Conservation (phyloP, 2,329 filamentous ascomycete species). For the Rutstroemia sp. region DNA sequence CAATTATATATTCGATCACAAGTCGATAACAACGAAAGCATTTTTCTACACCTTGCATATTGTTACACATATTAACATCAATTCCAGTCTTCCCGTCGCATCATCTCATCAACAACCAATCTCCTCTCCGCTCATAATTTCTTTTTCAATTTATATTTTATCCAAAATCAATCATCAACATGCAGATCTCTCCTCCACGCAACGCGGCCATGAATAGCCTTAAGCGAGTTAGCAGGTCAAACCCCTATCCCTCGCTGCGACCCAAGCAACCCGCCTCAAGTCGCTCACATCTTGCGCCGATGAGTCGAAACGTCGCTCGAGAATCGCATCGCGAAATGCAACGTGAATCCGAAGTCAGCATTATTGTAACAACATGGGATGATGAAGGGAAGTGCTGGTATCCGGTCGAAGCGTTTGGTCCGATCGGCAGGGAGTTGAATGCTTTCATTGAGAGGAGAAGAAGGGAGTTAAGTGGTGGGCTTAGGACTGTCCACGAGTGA, state of each 20-base stretch:
- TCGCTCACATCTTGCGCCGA: constrained; percentile 3
- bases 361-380: constrained; percentile 11
- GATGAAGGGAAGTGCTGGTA: constrained; percentile 11
- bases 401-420: constrained; percentile 9
- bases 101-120: background rate
- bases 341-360: constrained; percentile 10
- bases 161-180: background rate
- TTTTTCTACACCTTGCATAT: constrained; percentile 5
- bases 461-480: background rate
- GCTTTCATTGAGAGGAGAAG: constrained; percentile 8
- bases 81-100: constrained; percentile 6
- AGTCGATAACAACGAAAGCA: constrained; percentile 8
- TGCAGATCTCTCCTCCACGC: constrained; percentile 10
- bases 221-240: constrained; percentile 4
- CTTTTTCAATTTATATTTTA: background rate
- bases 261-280: constrained; percentile 1
- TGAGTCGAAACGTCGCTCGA: background rate
- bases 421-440: constrained; percentile 8
- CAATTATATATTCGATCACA: constrained; percentile 5
- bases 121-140: background rate
- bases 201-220: constrained; percentile 5
- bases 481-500: background rate
- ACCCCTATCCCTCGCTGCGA: constrained; percentile 2
- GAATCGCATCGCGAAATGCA: constrained; percentile 3
- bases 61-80: constrained; percentile 7